A percentile compares a stretch with the other conserved stretches of the same genome.
Conservation (phyloP, 352 stramenopile species). For the Pythium apleroticum region DNA sequence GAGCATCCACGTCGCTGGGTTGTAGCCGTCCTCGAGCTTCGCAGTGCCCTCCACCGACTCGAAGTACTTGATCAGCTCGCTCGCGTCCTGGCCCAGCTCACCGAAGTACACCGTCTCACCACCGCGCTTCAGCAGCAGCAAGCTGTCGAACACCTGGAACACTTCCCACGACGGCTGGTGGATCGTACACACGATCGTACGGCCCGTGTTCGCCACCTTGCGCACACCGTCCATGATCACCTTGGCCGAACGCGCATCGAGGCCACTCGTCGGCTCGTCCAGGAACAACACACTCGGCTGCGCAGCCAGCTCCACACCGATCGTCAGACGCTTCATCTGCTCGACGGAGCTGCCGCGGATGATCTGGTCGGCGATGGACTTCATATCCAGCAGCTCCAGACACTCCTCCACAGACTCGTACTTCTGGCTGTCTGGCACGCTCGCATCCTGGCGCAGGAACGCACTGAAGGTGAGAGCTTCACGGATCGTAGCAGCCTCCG, state of each 20-base stretch:
- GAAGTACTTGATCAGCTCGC: too few species aligned
- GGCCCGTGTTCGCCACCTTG: too few species aligned
- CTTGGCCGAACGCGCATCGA: constrained; percentile 82
- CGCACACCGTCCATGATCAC: too few species aligned
- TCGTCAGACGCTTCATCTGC: constrained; percentile 66
- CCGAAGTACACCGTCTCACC: too few species aligned
- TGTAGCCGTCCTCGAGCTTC: too few species aligned
- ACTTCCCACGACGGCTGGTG: too few species aligned
- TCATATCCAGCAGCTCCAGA: constrained; percentile 27
- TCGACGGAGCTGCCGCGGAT: constrained; percentile 38
- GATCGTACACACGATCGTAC: too few species aligned
- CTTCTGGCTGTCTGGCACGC: constrained; percentile 28
- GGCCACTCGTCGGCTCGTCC: constrained; percentile 84
- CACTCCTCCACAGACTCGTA: constrained; percentile 31
- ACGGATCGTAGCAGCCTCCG: constrained; percentile 24
- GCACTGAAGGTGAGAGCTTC: constrained; percentile 39
- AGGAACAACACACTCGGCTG: constrained; percentile 83
- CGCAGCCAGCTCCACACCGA: constrained; percentile 90
- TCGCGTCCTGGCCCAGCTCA: too few species aligned
- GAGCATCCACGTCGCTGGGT: too few species aligned
- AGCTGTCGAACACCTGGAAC: too few species aligned
- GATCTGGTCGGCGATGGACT: constrained; percentile 32
- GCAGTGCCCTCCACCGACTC: too few species aligned
- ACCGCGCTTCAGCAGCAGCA: too few species aligned
- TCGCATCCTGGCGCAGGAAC: constrained; percentile 44